These are phyloP conservation scores for Metschnikowia arizonensis DNA, from an alignment of 805 yeast species.

Conservation along the genomic window DNA sequence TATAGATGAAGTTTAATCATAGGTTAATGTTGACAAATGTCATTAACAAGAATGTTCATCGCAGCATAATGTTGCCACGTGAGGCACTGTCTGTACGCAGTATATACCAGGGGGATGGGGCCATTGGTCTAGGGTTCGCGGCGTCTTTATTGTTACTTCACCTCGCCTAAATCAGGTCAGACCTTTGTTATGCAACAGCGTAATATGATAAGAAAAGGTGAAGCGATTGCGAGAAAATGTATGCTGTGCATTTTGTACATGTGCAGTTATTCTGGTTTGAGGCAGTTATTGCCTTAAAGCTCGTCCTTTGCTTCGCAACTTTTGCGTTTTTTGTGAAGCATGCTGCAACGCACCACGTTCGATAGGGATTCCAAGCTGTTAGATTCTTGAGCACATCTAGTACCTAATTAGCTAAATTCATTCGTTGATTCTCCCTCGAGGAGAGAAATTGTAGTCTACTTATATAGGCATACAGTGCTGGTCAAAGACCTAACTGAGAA, in stretches of 20 bases:
- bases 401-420: too few relatives aligned
- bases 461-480: too few relatives aligned
- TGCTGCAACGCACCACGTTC: not conserved
- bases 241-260: too few relatives aligned
- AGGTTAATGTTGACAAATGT: not conserved
- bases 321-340: too few relatives aligned
- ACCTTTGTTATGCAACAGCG: not conserved
- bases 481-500: too few relatives aligned
- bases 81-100: not conserved
- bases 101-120: not conserved
- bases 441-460: too few relatives aligned
- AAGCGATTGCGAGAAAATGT: not conserved
- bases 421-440: too few relatives aligned
- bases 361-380: not conserved
- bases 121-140: constrained; percentile 1
- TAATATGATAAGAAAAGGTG: not conserved
- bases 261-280: too few relatives aligned
- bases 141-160: not conserved
- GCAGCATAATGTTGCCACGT: constrained; percentile 5
- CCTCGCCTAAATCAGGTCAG: not conserved
- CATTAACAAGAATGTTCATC: not conserved
- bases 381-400: too few relatives aligned
- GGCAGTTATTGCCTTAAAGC: too few relatives aligned
- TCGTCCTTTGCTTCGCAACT: not conserved
- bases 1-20: not conserved